Evolutionary conservation across 495 filamentous ascomycete species (phyloP).

Genomic region (Physcia stellaris): DNA sequence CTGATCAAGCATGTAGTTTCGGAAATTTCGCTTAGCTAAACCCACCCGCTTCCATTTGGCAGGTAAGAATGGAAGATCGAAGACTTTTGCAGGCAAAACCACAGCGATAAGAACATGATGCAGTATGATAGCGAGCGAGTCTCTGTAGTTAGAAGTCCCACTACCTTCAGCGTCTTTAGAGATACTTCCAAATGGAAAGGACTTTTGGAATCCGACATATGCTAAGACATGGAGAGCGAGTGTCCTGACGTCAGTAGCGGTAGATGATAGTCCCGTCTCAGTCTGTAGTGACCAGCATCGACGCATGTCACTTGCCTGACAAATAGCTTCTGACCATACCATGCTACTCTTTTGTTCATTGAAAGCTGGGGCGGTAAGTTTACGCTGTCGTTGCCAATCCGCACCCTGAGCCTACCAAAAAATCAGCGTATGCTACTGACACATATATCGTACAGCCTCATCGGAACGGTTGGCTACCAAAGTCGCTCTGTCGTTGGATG

Average conservation of each 20-base stretch:
- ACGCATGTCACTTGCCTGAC: slow-evolving; percentile 20
- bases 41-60: not conserved
- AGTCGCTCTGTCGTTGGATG: no score
- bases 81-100: not conserved
- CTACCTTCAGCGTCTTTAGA: slow-evolving; percentile 5
- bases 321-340: slow-evolving; percentile 28
- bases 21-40: not conserved
- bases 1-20: slow-evolving; percentile 1
- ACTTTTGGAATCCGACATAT: slow-evolving; percentile 21
- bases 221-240: slow-evolving; percentile 25
- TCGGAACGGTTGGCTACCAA: no score
- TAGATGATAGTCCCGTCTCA: not conserved
- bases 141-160: slow-evolving; percentile 17
- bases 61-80: not conserved
- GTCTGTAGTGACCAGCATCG: slow-evolving; percentile 18
- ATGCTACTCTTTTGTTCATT: slow-evolving; percentile 33
- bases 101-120: not conserved
- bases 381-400: slow-evolving; percentile 35
- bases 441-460: not conserved
- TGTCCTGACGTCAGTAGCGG: slow-evolving; percentile 17
- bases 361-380: slow-evolving; percentile 27
- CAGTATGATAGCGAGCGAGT: slow-evolving; percentile 13
- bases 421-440: not conserved
- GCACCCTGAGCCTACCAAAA: slow-evolving; percentile 19
- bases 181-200: slow-evolving; percentile 18